These are phyloP conservation scores for Calonectria montana DNA, from an alignment of 2,329 filamentous ascomycete genomes.

Conservation along the genomic window DNA sequence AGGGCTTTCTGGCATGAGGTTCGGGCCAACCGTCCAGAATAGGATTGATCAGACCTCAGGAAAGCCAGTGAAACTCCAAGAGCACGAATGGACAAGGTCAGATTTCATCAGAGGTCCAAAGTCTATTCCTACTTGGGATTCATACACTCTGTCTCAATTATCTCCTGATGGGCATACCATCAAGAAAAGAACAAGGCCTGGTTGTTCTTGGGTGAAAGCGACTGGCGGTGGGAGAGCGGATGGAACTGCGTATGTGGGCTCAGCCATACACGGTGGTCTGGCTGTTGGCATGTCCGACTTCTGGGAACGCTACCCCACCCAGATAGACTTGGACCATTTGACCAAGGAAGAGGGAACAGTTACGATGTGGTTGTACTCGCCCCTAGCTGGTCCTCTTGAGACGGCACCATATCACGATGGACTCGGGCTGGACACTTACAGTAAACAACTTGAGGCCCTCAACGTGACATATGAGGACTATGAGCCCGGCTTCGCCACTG, in stretches of 20 bases:
- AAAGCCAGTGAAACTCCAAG: slow-evolving; percentile 42
- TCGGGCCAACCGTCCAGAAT: slow-evolving; percentile 62
- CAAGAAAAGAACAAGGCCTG: slow-evolving; percentile 68
- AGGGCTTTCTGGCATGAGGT: slow-evolving; percentile 68
- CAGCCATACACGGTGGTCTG: slow-evolving; percentile 66
- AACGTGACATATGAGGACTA: slow-evolving; percentile 73
- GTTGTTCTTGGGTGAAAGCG: slow-evolving; percentile 68
- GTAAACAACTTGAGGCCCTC: slow-evolving; percentile 68
- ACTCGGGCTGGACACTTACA: slow-evolving; percentile 65
- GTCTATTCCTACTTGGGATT: slow-evolving; percentile 66
- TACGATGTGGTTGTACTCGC: slow-evolving; percentile 71
- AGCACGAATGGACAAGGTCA: slow-evolving; percentile 25
- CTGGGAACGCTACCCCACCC: slow-evolving; percentile 71
- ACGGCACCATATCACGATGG: slow-evolving; percentile 68
- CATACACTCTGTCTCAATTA: slow-evolving; percentile 66
- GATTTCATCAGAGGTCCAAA: slow-evolving; percentile 56
- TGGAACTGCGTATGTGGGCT: slow-evolving; percentile 68
- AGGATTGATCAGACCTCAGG: slow-evolving; percentile 63
- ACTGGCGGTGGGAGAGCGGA: slow-evolving; percentile 65
- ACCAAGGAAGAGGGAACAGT: slow-evolving; percentile 60
- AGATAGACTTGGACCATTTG: slow-evolving; percentile 65
- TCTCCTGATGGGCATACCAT: slow-evolving; percentile 70
- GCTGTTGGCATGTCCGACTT: slow-evolving; percentile 69
- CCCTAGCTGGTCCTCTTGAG: slow-evolving; percentile 65
- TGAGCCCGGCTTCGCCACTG: slow-evolving; percentile 64